phyloP scores from a whole-genome alignment of 768 basidiomycete species.

The Dacryopinax spathularia region DNA sequence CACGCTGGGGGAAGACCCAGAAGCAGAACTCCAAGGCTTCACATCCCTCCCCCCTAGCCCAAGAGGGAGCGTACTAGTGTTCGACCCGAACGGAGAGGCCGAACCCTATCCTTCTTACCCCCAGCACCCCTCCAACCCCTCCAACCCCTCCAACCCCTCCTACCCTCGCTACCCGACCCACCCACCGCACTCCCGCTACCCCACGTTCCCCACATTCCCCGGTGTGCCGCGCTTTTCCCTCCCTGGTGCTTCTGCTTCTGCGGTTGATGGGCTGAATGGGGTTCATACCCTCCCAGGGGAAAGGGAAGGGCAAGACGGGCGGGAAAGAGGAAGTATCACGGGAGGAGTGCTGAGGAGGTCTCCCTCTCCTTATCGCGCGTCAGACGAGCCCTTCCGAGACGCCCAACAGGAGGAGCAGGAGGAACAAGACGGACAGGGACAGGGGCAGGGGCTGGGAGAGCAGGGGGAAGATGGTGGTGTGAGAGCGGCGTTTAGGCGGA shows the following conservation, averaged over 20 bases:
- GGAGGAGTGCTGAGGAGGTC: neutral
- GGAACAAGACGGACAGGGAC: no score
- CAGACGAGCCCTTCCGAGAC: no score
- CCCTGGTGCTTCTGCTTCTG: no score
- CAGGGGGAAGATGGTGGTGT: no score
- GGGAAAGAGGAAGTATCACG: neutral
- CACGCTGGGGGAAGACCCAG: neutral
- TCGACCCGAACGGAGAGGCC: neutral
- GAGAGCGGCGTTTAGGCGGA: no score
- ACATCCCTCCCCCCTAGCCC: neutral
- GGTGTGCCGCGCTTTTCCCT: neutral
- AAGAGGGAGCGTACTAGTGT: neutral
- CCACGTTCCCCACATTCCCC: neutral
- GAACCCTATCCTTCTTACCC: neutral
- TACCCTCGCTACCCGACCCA: neutral
- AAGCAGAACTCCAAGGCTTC: neutral
- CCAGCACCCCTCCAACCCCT: neutral
- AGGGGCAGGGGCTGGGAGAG: no score
- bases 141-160: neutral
- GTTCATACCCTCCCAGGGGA: no score
- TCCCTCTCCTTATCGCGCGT: neutral
- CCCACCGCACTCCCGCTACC: neutral
- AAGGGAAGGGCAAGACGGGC: neutral
- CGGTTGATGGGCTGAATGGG: neutral
- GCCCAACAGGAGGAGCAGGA: no score